These are phyloP conservation scores for Posidonia australis DNA, from an alignment of 106 monocot species.

Conservation along the genomic window DNA sequence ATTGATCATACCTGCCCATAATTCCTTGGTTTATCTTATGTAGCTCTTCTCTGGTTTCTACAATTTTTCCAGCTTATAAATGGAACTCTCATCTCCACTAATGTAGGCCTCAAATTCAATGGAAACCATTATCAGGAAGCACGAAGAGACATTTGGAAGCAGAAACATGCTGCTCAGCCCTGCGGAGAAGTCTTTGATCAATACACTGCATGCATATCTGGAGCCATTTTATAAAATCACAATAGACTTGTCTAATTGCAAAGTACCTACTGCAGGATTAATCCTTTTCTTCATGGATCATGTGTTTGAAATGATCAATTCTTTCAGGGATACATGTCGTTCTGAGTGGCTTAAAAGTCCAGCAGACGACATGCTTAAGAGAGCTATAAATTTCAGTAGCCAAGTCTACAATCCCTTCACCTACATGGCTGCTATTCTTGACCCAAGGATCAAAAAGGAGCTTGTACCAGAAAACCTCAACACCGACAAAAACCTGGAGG, in stretches of 20 bases:
- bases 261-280: slow-evolving; percentile 53
- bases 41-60: background rate
- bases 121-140: slow-evolving; percentile 61
- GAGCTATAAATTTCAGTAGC: slow-evolving; percentile 36
- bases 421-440: slow-evolving; percentile 70
- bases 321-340: slow-evolving; percentile 39
- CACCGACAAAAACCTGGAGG: slow-evolving; percentile 68
- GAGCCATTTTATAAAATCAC: slow-evolving; percentile 83
- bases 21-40: background rate
- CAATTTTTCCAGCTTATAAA: background rate
- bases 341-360: slow-evolving; percentile 76
- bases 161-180: slow-evolving; percentile 31
- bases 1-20: slow-evolving; percentile 1
- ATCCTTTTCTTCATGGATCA: slow-evolving; percentile 91
- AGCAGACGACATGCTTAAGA: slow-evolving; percentile 59
- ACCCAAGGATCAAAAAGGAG: slow-evolving; percentile 83
- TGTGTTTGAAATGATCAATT: slow-evolving; percentile 51
- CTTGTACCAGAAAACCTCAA: slow-evolving; percentile 72
- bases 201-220: slow-evolving; percentile 40
- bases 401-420: slow-evolving; percentile 53
- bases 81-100: no score
- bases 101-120: slow-evolving; percentile 63
- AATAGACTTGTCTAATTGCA: slow-evolving; percentile 60
- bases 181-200: slow-evolving; percentile 47
- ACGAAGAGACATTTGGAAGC: slow-evolving; percentile 43